phyloP scores from a whole-genome alignment of 2,329 filamentous ascomycete species.

The Pseudogymnoascus sp. region DNA sequence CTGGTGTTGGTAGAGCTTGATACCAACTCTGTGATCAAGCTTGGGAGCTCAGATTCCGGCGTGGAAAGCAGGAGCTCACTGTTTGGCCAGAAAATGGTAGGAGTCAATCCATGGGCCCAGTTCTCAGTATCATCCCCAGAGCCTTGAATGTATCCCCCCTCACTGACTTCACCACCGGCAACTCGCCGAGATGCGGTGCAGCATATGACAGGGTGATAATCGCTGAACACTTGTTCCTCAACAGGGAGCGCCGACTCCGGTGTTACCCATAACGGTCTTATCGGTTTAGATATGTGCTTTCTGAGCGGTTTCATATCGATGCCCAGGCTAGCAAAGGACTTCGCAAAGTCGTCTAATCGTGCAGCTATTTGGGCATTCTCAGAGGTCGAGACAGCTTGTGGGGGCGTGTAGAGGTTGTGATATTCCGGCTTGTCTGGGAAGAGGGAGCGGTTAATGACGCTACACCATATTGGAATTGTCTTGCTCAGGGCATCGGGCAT shows the following conservation, averaged over 20 bases:
- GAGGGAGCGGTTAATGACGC: conserved; percentile 72
- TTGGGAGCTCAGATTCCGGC: conserved; percentile 58
- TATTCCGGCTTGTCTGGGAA: conserved; percentile 52
- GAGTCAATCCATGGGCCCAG: conserved; percentile 78
- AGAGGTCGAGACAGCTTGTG: conserved; percentile 64
- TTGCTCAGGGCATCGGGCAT: conserved; percentile 95
- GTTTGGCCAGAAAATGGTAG: conserved; percentile 73
- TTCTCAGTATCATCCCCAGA: conserved; percentile 92
- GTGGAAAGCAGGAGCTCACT: conserved; percentile 53
- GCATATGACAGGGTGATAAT: conserved; percentile 69
- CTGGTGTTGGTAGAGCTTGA: conserved; percentile 15
- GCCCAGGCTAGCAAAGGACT: conserved; percentile 47
- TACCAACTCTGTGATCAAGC: conserved; percentile 43
- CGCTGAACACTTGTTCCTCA: conserved; percentile 41
- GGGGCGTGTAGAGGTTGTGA: conserved; percentile 61
- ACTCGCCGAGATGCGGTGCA: conserved; percentile 77
- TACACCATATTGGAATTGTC: conserved; percentile 90
- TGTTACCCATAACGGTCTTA: conserved; percentile 75
- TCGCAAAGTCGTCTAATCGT: conserved; percentile 40
- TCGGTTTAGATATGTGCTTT: conserved; percentile 58
- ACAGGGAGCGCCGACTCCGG: conserved; percentile 52
- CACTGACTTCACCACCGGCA: conserved; percentile 59
- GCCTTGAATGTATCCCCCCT: conserved; percentile 82
- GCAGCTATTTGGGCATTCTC: conserved; percentile 74
- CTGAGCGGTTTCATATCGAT: conserved; percentile 58